phyloP scores from a whole-genome alignment of 192 early-diverging fungal genomes.

The Rhizoclosmatium sp. region DNA sequence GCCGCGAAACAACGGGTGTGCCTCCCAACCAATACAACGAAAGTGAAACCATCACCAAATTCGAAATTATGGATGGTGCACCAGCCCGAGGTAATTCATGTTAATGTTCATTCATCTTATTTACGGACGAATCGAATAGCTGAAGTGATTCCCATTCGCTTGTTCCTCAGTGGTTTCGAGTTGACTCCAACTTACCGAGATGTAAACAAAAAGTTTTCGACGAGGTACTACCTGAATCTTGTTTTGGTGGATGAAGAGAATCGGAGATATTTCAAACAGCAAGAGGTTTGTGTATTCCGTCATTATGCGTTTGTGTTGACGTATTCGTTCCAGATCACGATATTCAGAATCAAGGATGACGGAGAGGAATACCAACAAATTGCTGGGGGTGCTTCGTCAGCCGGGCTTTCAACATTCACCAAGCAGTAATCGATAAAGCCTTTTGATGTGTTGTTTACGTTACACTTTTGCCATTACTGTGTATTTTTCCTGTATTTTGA shows the following conservation, averaged over 20 bases:
- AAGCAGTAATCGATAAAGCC: background rate
- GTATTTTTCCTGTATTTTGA: too few species aligned
- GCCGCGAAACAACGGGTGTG: conserved; percentile 93
- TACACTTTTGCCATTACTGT: too few species aligned
- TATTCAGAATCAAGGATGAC: conserved; percentile 49
- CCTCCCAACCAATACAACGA: conserved; percentile 99
- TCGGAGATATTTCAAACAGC: conserved; percentile 98
- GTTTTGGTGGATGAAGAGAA: conserved; percentile 99
- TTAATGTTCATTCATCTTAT: background rate
- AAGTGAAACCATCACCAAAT: conserved; percentile 98
- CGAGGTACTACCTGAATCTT: conserved; percentile 97
- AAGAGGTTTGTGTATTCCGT: conserved; percentile 66
- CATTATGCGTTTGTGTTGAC: conserved; percentile 2
- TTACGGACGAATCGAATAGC: conserved; percentile 46
- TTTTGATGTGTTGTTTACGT: too few species aligned
- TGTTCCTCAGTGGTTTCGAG: conserved; percentile 97
- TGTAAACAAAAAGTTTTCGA: conserved; percentile 99
- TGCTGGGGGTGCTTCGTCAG: conserved; percentile 53
- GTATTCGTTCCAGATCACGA: conserved; percentile 44
- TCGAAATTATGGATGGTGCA: conserved; percentile 99
- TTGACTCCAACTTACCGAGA: conserved; percentile 98
- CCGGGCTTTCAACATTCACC: conserved; percentile 49
- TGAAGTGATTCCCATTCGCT: conserved; percentile 97
- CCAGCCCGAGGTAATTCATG: conserved; percentile 77
- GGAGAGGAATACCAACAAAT: conserved; percentile 38